Conservation (phyloP, 2,329 filamentous ascomycete species). For the Fusarium nanum region DNA sequence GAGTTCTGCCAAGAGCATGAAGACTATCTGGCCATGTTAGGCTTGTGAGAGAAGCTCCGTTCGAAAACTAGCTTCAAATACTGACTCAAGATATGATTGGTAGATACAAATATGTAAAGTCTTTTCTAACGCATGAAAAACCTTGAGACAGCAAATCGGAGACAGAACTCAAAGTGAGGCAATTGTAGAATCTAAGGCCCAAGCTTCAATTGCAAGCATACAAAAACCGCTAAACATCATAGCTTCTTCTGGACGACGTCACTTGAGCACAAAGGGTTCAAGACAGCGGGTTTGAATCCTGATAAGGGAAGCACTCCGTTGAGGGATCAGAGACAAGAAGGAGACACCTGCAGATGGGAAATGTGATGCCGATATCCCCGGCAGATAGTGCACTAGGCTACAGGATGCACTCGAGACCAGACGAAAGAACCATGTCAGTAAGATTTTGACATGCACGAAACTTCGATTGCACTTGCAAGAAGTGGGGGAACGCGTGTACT, state of each 20-base stretch:
- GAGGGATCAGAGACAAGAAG: slow-evolving; percentile 40
- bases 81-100: neutral
- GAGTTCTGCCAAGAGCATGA: slow-evolving; percentile 22
- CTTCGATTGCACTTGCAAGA: slow-evolving; percentile 16
- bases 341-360: slow-evolving; percentile 43
- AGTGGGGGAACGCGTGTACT: slow-evolving; percentile 20
- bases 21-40: neutral
- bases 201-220: slow-evolving; percentile 27
- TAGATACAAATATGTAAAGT: slow-evolving; percentile 8
- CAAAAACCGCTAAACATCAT: slow-evolving; percentile 7
- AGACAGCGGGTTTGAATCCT: slow-evolving; percentile 28
- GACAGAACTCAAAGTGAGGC: slow-evolving; percentile 28
- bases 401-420: slow-evolving; percentile 31
- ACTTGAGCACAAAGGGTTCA: slow-evolving; percentile 26
- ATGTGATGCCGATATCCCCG: slow-evolving; percentile 41
- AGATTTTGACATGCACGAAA: slow-evolving; percentile 32
- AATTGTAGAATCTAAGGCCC: slow-evolving; percentile 23
- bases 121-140: slow-evolving; percentile 14
- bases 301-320: slow-evolving; percentile 21
- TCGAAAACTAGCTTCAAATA: neutral
- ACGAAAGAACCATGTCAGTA: slow-evolving; percentile 40
- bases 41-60: neutral
- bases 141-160: slow-evolving; percentile 25
- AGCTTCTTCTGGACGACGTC: slow-evolving; percentile 34
- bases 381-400: slow-evolving; percentile 36